Percentiles rank a stretch among this genome's conserved stretches.
Conservation (phyloP, 768 basidiomycete genomes). For the Paxillus involutus region DNA sequence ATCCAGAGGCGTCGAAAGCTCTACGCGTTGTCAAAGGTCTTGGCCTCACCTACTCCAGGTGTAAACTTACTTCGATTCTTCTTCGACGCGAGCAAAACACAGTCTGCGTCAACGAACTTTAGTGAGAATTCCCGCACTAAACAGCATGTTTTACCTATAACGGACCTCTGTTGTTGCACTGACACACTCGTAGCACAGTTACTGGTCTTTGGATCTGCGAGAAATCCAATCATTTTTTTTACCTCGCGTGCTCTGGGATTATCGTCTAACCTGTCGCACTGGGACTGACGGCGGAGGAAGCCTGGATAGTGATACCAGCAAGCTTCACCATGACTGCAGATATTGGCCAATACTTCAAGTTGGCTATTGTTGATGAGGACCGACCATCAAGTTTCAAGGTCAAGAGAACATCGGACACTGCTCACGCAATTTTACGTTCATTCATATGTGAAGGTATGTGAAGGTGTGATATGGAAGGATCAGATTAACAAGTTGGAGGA, state of each 20-base stretch:
- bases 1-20: constrained; percentile 2
- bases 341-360: background rate
- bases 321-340: constrained; percentile 9
- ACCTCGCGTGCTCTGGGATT: background rate
- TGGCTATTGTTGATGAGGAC: background rate
- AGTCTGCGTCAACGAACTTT: constrained; percentile 13
- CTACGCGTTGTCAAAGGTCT: constrained; percentile 8
- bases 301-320: background rate
- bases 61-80: constrained; percentile 16
- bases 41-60: background rate
- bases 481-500: background rate
- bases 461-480: constrained; percentile 1
- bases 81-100: constrained; percentile 1
- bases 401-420: background rate
- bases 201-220: constrained; percentile 12
- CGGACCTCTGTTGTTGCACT: constrained; percentile 9
- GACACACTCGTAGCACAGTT: constrained; percentile 17
- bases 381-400: background rate
- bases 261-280: constrained; percentile 17
- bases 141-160: constrained; percentile 12
- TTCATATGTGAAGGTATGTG: constrained; percentile 8
- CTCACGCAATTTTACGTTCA: background rate
- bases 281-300: too few relatives aligned
- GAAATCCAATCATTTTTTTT: constrained; percentile 1
- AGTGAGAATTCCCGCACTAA: constrained; percentile 1